A percentile compares a stretch with the other conserved stretches of the same genome.
phyloP scores from a whole-genome alignment of 768 basidiomycete species.

The Agaricus blazei region DNA sequence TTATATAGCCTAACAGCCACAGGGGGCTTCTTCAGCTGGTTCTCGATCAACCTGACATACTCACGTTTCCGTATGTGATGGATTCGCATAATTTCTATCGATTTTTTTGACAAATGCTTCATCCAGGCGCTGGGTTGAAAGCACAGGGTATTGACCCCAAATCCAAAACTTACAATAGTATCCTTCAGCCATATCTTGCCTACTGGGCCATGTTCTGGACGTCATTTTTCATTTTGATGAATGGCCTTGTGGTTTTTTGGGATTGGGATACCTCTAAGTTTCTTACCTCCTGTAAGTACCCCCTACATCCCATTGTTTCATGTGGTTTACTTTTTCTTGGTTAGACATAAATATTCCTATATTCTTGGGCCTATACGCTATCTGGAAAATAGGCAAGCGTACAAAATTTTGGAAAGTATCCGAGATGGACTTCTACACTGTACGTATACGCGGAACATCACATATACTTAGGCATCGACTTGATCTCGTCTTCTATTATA shows the following conservation, averaged over 20 bases:
- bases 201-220: slow-evolving; percentile 72
- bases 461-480: neutral
- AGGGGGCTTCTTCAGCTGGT: slow-evolving; percentile 67
- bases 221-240: slow-evolving; percentile 49
- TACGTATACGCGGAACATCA: slow-evolving; percentile 21
- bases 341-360: slow-evolving; percentile 46
- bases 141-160: slow-evolving; percentile 61
- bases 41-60: slow-evolving; percentile 66
- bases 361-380: slow-evolving; percentile 33
- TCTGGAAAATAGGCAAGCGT: slow-evolving; percentile 36
- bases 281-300: slow-evolving; percentile 34
- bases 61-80: slow-evolving; percentile 52
- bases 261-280: slow-evolving; percentile 45
- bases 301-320: neutral
- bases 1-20: slow-evolving; percentile 65
- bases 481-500: slow-evolving; percentile 16
- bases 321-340: neutral
- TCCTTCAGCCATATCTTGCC: slow-evolving; percentile 61
- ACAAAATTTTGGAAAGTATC: slow-evolving; percentile 47
- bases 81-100: neutral
- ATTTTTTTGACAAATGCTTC: neutral
- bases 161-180: slow-evolving; percentile 57
- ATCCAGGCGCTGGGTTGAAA: slow-evolving; percentile 52
- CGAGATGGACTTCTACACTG: slow-evolving; percentile 72
- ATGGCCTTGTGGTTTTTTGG: slow-evolving; percentile 59